Base-by-base conservation (phyloP, 257 asterid genomes). In the Cinchona pubescens region DNA sequence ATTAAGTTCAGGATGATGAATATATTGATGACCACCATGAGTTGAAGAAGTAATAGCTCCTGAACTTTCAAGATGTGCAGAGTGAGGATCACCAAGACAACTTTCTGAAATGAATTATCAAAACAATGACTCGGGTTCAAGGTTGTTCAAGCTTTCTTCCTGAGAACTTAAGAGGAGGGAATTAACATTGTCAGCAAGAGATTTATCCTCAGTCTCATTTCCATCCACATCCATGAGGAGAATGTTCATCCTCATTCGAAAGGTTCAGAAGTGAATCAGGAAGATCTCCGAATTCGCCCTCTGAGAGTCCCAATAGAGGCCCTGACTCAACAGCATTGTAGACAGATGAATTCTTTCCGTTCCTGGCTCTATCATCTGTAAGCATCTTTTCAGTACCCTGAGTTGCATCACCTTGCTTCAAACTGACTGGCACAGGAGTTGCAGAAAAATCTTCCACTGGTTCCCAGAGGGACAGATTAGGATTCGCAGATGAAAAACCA, bases 191-290 rank as follows among this genome's bases (percentile, higher is more conserved):
- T 78, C 86, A 74, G 69, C 49, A 72, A 71, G 62, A 72, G 85
- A 72, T 46, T 84, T 83, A 53, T 85, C 87, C 27, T 69, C 79
- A 45, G 79, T 69, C 58, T 76, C 83, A 73, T 84, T 86, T 68
- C 71, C 92, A 78, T 88, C 91, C 46, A 81, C 87, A 40, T 88
- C 96, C 75, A 77, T 72, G 79, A 87, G 77, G 71, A 86, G 84
- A 71, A 86, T 71, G 65, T 85, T n/a, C 97, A 75, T 87, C 94
- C 79, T 91, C 99, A 79, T 90, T 89, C 55, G 94, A 85, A 79
- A 92, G 91, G 87, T 95, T 91, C 90, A 95, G 76, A 80, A 91
- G 96, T 72, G 96, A 90, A 79, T 90, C 92, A 14, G 98, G 86
- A 82, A 85, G 77, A 69, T 95, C 98, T 16, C 85, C 88, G 73